phyloP scores from a whole-genome alignment of 495 filamentous ascomycete genomes.

The Xylaria sp. region DNA sequence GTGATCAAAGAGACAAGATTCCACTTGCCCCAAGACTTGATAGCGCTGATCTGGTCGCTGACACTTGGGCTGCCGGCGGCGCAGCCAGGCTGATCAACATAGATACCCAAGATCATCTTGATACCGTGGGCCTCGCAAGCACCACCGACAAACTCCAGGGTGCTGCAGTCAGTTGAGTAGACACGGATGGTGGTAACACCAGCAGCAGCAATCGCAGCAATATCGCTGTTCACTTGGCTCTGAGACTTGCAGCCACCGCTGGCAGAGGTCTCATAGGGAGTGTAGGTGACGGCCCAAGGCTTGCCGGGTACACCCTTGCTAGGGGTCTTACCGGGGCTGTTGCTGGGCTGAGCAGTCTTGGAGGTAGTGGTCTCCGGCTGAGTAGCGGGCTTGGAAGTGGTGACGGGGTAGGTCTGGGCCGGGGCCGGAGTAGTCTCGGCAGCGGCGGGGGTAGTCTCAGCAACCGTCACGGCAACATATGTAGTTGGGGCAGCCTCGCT shows the following conservation, averaged over 20 bases:
- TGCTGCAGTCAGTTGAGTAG: constrained; percentile 90
- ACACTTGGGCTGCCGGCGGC: constrained; percentile 56
- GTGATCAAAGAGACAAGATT: constrained; percentile 77
- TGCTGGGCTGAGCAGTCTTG: constrained; percentile 34
- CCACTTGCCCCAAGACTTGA: constrained; percentile 79
- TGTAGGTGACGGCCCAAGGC: constrained; percentile 92
- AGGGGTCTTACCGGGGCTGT: constrained; percentile 21
- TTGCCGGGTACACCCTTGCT: constrained; percentile 49
- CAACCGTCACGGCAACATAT: constrained; percentile 22
- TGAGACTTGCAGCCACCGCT: constrained; percentile 71
- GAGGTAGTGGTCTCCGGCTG: constrained; percentile 28
- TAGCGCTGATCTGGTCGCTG: constrained; percentile 71
- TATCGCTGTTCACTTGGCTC: constrained; percentile 65
- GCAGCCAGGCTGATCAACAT: constrained; percentile 71
- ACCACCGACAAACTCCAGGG: constrained; percentile 74
- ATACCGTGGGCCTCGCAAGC: constrained; percentile 68
- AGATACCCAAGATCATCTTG: constrained; percentile 85
- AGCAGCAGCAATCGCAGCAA: constrained; percentile 69
- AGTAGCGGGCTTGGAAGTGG: constrained; percentile 29
- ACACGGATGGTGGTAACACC: constrained; percentile 85
- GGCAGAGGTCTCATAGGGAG: constrained; percentile 68
- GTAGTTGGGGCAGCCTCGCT: constrained; percentile 37
- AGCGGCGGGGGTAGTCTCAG: background rate
- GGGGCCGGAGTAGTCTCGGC: constrained; percentile 29
- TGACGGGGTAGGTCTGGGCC: constrained; percentile 28